Percentiles rank a stretch among this genome's conserved stretches.
phyloP scores from a whole-genome alignment of 2,329 filamentous ascomycete species.

The Hymenoscyphus repandus region DNA sequence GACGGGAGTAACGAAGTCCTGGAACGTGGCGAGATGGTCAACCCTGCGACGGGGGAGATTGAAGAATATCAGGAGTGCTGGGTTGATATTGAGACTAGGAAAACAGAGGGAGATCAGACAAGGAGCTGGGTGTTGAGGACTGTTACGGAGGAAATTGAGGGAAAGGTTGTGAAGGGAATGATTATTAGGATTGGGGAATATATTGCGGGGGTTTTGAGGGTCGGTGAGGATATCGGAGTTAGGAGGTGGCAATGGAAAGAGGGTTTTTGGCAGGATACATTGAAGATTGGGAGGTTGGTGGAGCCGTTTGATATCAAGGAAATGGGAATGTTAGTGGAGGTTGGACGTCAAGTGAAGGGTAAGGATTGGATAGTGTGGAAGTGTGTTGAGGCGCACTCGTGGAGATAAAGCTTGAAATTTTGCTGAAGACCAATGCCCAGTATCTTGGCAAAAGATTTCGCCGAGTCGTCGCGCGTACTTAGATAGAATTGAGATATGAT shows the following conservation, averaged over 20 bases:
- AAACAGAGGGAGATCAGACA: slow-evolving; percentile 2
- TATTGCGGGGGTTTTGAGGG: slow-evolving; percentile 20
- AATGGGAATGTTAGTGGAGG: slow-evolving; percentile 1
- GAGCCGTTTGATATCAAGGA: neutral
- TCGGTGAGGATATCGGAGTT: slow-evolving; percentile 12
- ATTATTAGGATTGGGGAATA: slow-evolving; percentile 19
- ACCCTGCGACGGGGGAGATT: slow-evolving; percentile 26
- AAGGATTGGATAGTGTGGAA: slow-evolving; percentile 10
- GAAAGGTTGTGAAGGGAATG: slow-evolving; percentile 12
- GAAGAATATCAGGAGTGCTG: slow-evolving; percentile 32
- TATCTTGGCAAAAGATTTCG: too few species aligned
- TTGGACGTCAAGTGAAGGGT: slow-evolving; percentile 1
- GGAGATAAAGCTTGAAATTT: too few species aligned
- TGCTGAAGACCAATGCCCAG: too few species aligned
- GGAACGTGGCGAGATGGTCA: slow-evolving; percentile 27
- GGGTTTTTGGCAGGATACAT: neutral
- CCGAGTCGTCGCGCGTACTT: too few species aligned
- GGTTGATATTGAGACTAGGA: slow-evolving; percentile 24
- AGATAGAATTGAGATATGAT: too few species aligned
- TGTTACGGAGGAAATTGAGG: neutral
- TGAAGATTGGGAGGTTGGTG: slow-evolving; percentile 4
- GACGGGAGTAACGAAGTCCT: slow-evolving; percentile 19
- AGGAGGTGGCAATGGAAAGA: slow-evolving; percentile 16
- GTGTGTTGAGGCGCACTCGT: slow-evolving; percentile 8
- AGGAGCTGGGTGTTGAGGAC: slow-evolving; percentile 20